Evolutionary conservation across 768 basidiomycete genomes (phyloP).

Genomic region (Lyophyllum atratum): DNA sequence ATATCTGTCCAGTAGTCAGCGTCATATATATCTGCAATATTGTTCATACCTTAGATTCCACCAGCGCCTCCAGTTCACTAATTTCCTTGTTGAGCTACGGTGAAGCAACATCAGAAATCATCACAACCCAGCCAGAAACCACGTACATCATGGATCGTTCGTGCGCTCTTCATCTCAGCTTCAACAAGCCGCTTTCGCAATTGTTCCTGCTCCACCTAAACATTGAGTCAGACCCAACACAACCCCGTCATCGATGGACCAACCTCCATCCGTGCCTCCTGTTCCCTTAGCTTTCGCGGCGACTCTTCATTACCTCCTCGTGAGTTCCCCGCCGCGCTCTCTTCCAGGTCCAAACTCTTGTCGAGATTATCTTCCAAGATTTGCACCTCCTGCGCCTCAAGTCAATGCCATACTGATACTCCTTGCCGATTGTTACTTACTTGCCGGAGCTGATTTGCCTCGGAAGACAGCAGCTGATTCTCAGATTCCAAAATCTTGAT

Average conservation of each 20-base stretch:
- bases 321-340: constrained; percentile 27
- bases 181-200: constrained; percentile 70
- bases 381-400: constrained; percentile 60
- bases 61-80: constrained; percentile 85
- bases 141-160: constrained; percentile 63
- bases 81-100: constrained; percentile 87
- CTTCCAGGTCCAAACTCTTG: constrained; percentile 55
- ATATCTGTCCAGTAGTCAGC: constrained; percentile 54
- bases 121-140: neutral
- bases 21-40: neutral
- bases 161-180: constrained; percentile 73
- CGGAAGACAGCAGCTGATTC: constrained; percentile 67
- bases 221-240: neutral
- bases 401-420: neutral
- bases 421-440: constrained; percentile 33
- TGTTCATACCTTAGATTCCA: constrained; percentile 83
- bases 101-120: constrained; percentile 7
- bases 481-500: constrained; percentile 77
- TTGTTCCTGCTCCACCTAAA: constrained; percentile 69
- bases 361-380: constrained; percentile 78
- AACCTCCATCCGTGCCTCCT: constrained; percentile 57
- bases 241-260: constrained; percentile 10
- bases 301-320: constrained; percentile 31
- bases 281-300: constrained; percentile 48
- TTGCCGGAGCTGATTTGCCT: constrained; percentile 74